Evolutionary conservation across 176 grass and related monocot species (phyloP).

Genomic region (Carex pumila): DNA sequence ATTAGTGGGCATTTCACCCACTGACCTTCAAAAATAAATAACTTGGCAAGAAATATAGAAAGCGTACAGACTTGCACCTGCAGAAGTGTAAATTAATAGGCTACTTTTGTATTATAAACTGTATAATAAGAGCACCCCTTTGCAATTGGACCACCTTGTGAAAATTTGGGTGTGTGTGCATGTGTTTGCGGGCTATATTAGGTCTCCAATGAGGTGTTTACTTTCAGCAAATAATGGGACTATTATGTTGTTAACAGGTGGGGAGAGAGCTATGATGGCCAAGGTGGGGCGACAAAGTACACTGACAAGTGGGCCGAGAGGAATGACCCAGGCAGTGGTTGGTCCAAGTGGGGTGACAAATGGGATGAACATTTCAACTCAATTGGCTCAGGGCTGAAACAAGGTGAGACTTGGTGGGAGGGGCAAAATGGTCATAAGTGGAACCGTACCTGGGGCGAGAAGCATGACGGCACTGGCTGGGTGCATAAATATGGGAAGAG

Average conservation of each 20-base stretch:
- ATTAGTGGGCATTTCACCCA: no score
- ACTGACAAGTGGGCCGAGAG: constrained; percentile 93
- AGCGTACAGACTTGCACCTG: neutral
- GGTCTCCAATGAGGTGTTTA: neutral
- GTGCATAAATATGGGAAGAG: constrained; percentile 95
- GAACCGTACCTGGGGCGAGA: constrained; percentile 97
- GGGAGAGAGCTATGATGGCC: constrained; percentile 84
- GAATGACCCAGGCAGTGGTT: constrained; percentile 41
- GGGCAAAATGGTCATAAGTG: constrained; percentile 64
- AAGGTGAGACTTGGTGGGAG: constrained; percentile 93
- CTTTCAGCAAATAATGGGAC: neutral
- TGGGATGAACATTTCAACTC: constrained; percentile 81
- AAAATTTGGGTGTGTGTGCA: neutral
- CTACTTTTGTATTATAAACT: neutral
- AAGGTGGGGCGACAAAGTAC: constrained; percentile 66
- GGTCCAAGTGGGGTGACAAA: constrained; percentile 95
- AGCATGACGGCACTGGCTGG: constrained; percentile 65
- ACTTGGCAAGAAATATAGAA: no score
- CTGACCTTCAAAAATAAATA: no score
- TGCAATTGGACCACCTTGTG: neutral
- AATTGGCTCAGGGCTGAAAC: constrained; percentile 48
- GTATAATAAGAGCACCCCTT: neutral
- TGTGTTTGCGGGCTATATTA: no score
- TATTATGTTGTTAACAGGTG: constrained; percentile 36
- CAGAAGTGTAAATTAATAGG: neutral